Conservation (phyloP, 805 yeast species). For the Pichia thaimueangensis region DNA sequence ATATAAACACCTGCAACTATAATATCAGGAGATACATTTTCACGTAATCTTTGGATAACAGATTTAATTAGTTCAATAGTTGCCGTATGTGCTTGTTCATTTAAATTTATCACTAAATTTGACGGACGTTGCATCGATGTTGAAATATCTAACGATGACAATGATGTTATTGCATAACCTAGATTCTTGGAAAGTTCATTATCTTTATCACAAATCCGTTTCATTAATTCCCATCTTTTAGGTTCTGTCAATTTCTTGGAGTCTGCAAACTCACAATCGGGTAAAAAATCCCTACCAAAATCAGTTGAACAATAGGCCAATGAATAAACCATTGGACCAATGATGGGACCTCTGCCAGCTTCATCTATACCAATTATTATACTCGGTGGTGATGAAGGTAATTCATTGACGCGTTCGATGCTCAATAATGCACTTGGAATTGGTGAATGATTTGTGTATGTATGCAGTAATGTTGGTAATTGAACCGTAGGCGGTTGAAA, state of each 20-base stretch:
- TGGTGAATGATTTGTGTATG: constrained; percentile 1
- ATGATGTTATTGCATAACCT: constrained; percentile 83
- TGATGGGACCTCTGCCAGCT: constrained; percentile 97
- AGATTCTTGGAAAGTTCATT: constrained; percentile 22
- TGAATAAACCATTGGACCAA: constrained; percentile 98
- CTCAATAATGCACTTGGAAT: constrained; percentile 1
- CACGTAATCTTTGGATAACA: constrained; percentile 38
- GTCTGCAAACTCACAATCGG: constrained; percentile 80
- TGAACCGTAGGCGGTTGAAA: constrained; percentile 9
- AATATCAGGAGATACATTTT: constrained; percentile 38
- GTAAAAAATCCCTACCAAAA: constrained; percentile 40
- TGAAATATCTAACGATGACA: constrained; percentile 84
- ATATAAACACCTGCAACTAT: constrained; percentile 69
- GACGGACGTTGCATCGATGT: constrained; percentile 77
- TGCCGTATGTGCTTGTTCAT: constrained; percentile 94
- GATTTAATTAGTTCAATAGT: constrained; percentile 74
- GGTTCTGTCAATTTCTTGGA: constrained; percentile 80
- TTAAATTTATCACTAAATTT: constrained; percentile 54
- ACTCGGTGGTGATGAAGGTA: not conserved
- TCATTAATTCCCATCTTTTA: constrained; percentile 56
- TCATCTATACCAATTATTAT: constrained; percentile 85
- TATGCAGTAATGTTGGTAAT: constrained; percentile 2
- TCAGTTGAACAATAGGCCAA: constrained; percentile 64
- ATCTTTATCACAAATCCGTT: constrained; percentile 46
- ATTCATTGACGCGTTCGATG: not conserved